phyloP scores from a whole-genome alignment of 192 early-diverging fungal genomes.

The Cladochytrium replicatum region DNA sequence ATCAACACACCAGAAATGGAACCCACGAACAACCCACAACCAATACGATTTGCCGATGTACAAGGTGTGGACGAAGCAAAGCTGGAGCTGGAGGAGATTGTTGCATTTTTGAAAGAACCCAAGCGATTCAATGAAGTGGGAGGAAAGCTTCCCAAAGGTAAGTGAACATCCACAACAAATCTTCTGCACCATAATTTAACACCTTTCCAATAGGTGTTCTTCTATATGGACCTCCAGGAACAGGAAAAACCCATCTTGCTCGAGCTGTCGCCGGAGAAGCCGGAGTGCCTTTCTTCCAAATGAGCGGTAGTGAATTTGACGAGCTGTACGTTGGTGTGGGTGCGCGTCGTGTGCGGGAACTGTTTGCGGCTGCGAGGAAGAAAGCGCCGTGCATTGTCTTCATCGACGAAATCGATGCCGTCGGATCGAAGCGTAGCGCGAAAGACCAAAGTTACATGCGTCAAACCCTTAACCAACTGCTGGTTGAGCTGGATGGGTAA shows the following conservation, averaged over 20 bases:
- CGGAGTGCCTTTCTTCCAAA: conserved; percentile 96
- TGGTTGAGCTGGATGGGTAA: conserved; percentile 95
- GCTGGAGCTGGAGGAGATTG: conserved; percentile 91
- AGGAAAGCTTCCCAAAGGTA: conserved; percentile 92
- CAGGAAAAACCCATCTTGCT: conserved; percentile 95
- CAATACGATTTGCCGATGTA: conserved; percentile 84
- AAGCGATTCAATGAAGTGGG: conserved; percentile 84
- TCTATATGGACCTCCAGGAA: conserved; percentile 72
- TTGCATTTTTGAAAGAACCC: conserved; percentile 90
- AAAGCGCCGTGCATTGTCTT: conserved; percentile 64
- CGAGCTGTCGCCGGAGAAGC: conserved; percentile 97
- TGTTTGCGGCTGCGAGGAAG: conserved; percentile 59
- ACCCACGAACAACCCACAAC: conserved; percentile 34
- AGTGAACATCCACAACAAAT: conserved; percentile 18
- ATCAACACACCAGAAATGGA: conserved; percentile 36
- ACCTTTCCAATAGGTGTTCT: conserved; percentile 27
- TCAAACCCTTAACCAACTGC: conserved; percentile 95
- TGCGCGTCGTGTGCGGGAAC: conserved; percentile 70
- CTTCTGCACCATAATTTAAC: background rate
- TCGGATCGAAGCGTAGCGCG: conserved; percentile 84
- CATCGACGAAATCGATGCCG: conserved; percentile 98
- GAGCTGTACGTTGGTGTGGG: conserved; percentile 98
- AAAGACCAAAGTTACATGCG: conserved; percentile 96
- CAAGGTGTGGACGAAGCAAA: conserved; percentile 98
- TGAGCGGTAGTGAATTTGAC: conserved; percentile 97